Conservation (phyloP, 768 basidiomycete genomes). For the Podaxis sp. region DNA sequence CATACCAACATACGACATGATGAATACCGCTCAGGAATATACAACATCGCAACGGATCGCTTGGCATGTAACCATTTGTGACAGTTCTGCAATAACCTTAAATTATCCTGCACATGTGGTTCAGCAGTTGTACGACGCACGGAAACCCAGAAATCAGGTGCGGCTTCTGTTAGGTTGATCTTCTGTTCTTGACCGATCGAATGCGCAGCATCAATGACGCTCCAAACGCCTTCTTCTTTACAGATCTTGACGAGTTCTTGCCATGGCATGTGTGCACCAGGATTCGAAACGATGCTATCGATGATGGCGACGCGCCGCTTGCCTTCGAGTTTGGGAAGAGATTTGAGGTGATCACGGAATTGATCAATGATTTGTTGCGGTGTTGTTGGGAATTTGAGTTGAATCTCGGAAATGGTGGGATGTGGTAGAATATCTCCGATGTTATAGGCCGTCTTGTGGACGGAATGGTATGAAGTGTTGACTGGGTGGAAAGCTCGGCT, state of each 20-base stretch:
- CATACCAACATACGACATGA: background rate
- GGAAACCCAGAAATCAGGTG: conserved; percentile 76
- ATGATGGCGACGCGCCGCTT: conserved; percentile 61
- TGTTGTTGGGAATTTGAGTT: conserved; percentile 54
- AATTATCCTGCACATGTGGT: background rate
- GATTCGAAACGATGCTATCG: conserved; percentile 59
- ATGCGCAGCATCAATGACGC: conserved; percentile 76
- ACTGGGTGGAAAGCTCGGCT: conserved; percentile 20
- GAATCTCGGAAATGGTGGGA: conserved; percentile 50
- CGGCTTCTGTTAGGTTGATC: conserved; percentile 52
- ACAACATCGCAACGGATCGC: conserved; percentile 67
- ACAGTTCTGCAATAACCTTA: conserved; percentile 52
- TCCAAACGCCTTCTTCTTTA: conserved; percentile 58
- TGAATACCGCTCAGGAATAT: conserved; percentile 58
- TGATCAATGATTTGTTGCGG: conserved; percentile 52
- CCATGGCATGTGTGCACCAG: conserved; percentile 71
- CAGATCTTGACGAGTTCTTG: conserved; percentile 66
- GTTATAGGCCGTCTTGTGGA: conserved; percentile 51
- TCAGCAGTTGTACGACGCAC: conserved; percentile 33
- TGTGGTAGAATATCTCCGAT: conserved; percentile 55
- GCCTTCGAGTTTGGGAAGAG: conserved; percentile 32
- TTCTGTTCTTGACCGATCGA: conserved; percentile 69
- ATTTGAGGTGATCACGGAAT: conserved; percentile 39
- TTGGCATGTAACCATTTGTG: conserved; percentile 85
- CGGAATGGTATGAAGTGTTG: conserved; percentile 51